These are phyloP conservation scores for Daucus carota DNA, from an alignment of 129 eudicot species.

Conservation along the genomic window DH1_v3.0 NC_030383.2:5460501-5461000, in stretches of 20 bases:
- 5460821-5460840: background rate
- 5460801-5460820: no score
- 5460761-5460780: no score
- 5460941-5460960: no score
- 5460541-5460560: background rate
- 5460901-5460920: background rate
- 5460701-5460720: no score
- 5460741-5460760: no score
- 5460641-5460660: no score
- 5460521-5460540: background rate
- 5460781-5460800: no score
- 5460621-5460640: no score
- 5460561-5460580: background rate
- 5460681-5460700: no score
- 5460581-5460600: background rate
- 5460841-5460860: background rate
- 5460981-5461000: background rate
- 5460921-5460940: background rate
- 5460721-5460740: no score
- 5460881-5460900: background rate
- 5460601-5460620: no score
- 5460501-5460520: background rate
- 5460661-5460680: no score
- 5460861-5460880: background rate
- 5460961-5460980: background rate